Percentiles rank a stretch among this genome's conserved stretches.
Conservation (phyloP, 148 eudicot genomes). For the Cornus kousa region DNA sequence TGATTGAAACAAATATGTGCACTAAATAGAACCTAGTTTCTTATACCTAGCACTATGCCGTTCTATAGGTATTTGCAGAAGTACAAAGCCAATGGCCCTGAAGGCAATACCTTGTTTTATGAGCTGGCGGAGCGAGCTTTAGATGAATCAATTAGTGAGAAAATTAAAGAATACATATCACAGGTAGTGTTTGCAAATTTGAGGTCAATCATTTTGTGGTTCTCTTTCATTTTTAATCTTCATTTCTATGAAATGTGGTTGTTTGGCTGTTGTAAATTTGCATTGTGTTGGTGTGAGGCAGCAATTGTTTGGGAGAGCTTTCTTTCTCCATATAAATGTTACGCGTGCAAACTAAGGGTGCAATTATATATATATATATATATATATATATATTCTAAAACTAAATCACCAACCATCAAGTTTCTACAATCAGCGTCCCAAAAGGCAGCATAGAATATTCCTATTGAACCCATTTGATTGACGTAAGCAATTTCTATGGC, state of each 20-base stretch:
- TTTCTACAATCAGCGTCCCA: neutral
- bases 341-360: neutral
- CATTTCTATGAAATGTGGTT: neutral
- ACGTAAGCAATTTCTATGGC: no score
- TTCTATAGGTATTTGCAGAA: slow-evolving; percentile 73
- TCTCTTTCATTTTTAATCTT: neutral
- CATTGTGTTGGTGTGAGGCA: no score
- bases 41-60: neutral
- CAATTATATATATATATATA: neutral
- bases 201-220: neutral
- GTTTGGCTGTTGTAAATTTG: neutral
- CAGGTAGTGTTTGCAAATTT: slow-evolving; percentile 28
- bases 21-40: neutral
- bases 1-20: neutral
- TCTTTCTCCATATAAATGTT: neutral
- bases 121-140: slow-evolving; percentile 96
- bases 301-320: neutral
- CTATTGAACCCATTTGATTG: neutral
- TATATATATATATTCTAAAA: neutral
- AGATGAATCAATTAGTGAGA: slow-evolving; percentile 56
- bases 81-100: slow-evolving; percentile 86
- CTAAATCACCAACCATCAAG: neutral
- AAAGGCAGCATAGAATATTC: neutral
- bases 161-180: slow-evolving; percentile 59
- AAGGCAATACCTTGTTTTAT: slow-evolving; percentile 66